Percentiles rank a stretch among this genome's conserved stretches.
Conservation (phyloP, 805 yeast species). For the Candida pseudoglaebosa region DNA sequence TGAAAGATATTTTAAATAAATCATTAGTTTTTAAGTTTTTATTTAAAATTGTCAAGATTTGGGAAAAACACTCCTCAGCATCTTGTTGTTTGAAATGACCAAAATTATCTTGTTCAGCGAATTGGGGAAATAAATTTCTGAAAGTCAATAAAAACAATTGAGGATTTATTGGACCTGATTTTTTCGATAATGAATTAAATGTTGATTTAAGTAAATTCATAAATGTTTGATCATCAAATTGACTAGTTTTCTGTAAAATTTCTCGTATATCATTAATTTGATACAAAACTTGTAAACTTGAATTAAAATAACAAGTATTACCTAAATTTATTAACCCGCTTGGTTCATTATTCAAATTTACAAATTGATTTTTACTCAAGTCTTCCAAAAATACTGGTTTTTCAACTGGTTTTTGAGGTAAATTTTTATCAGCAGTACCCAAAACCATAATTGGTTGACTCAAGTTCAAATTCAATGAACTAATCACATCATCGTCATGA, state of each 20-base stretch:
- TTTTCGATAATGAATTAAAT: conserved; percentile 44
- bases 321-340: conserved; percentile 68
- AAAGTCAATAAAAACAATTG: conserved; percentile 58
- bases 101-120: conserved; percentile 66
- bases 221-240: conserved; percentile 12
- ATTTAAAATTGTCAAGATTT: conserved; percentile 55
- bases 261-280: conserved; percentile 41
- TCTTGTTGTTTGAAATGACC: conserved; percentile 93
- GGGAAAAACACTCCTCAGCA: conserved; percentile 94
- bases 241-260: conserved; percentile 19
- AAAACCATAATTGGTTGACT: conserved; percentile 78
- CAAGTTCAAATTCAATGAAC: conserved; percentile 52
- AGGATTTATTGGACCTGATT: conserved; percentile 58
- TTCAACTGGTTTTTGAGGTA: conserved; percentile 49
- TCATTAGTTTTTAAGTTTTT: conserved; percentile 48
- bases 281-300: conserved; percentile 58
- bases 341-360: conserved; percentile 45
- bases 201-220: conserved; percentile 36
- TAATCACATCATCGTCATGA: conserved; percentile 59
- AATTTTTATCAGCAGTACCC: conserved; percentile 78
- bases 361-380: conserved; percentile 44
- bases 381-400: conserved; percentile 68
- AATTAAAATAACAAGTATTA: conserved; percentile 73
- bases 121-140: conserved; percentile 78
- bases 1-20: conserved; percentile 63